Evolutionary conservation across 2,329 filamentous ascomycete genomes (phyloP), one percentile per base, ranked within the genome.

Genomic region (Pyrenophora graminea): DNA sequence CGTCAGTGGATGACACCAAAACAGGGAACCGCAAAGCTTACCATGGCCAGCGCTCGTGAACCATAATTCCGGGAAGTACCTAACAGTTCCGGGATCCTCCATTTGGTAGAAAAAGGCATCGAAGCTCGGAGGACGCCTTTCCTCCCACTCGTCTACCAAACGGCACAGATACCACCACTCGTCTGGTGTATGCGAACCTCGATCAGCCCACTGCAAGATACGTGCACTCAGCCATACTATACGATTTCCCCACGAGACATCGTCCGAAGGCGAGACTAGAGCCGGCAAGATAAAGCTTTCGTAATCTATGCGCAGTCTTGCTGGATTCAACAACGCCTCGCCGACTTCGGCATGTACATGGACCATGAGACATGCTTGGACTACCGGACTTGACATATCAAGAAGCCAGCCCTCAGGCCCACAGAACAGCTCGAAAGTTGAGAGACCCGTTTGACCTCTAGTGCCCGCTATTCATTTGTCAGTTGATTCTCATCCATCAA

Each of bases 131-230:
- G 60, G 62, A 9, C 60, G 47, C 18, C 45, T 45, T 7, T 27
- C 39, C 37, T 64, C 56, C 60, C 62, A 64, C n/a, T 57, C 54
- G 17, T 63, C 49, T 17, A 63, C 54, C n/a, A 56, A 32, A 19
- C 32, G 39, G 21, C 39, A 41, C 37, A 63, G 34, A 17, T 50
- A 40, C 10, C 48, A 45, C 56, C 60, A 59, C 18, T 58, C 48
- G 5, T 45, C 34, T 17, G 45, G 13, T 27, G 47, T 45, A 4
- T 36, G 42, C 19, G 37, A 33, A 13, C 45, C 39, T 39, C 17
- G 42, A 6, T 49, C 41, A 15, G 34, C 27, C 54, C 56, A 63
- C 38, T 64, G 54, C 15, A 62, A 31, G n/a, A 63, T 48, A 6
- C 55, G 50, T 15, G 58, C 56, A 38, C 43, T 56, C 12, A 58